These are phyloP conservation scores for Cytospora chrysosperma DNA, from an alignment of 2,329 filamentous ascomycete species.

Conservation along the genomic window DNA sequence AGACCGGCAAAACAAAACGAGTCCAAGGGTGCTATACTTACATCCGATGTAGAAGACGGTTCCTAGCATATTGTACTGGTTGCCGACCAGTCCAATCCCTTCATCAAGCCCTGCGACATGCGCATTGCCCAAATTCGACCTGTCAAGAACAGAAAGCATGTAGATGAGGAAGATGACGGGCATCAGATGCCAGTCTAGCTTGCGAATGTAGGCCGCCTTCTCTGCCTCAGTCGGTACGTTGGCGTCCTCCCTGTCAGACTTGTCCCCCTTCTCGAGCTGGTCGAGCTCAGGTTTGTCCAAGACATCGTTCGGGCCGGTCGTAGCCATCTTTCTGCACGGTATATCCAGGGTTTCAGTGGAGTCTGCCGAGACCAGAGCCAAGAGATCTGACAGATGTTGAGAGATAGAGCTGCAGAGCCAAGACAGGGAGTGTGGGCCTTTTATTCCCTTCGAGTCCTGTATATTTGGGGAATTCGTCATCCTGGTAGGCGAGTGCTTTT, in stretches of 20 bases:
- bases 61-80: conserved; percentile 31
- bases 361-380: neutral
- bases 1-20: neutral
- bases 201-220: conserved; percentile 17
- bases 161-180: conserved; percentile 32
- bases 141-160: conserved; percentile 35
- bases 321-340: neutral
- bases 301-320: neutral
- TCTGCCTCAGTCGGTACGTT: conserved; percentile 5
- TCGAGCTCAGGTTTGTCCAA: conserved; percentile 2
- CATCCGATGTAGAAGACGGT: conserved; percentile 30
- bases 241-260: neutral
- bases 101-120: conserved; percentile 33
- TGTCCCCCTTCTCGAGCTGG: conserved; percentile 8
- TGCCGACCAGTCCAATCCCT: conserved; percentile 28
- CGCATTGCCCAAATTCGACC: conserved; percentile 33
- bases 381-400: neutral
- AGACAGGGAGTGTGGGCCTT: neutral
- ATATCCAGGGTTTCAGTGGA: neutral
- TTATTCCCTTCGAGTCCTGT: neutral
- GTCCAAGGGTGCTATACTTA: neutral
- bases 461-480: neutral
- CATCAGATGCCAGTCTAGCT: conserved; percentile 28
- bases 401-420: neutral
- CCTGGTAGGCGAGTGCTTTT: neutral